A percentile compares a stretch with the other conserved stretches of the same genome.
Conservation (phyloP, 805 yeast species). For the Pichia cephalocereana region DNA sequence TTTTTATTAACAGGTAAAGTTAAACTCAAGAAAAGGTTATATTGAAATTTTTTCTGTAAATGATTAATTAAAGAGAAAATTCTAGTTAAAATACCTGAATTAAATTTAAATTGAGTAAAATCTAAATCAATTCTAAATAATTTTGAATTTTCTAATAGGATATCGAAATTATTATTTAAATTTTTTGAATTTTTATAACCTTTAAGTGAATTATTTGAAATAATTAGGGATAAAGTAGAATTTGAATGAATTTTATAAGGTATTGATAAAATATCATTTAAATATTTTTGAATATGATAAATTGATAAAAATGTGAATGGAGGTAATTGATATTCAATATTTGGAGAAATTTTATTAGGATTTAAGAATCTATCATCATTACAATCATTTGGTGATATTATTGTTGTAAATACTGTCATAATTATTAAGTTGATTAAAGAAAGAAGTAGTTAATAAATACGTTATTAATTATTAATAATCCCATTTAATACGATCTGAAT, state of each 20-base stretch:
- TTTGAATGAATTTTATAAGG: constrained; percentile 1
- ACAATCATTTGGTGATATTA: constrained; percentile 1
- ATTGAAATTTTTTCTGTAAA: constrained; percentile 4
- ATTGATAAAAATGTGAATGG: constrained; percentile 4
- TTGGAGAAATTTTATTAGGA: background rate
- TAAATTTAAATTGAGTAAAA: constrained; percentile 7
- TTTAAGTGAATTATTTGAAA: constrained; percentile 4
- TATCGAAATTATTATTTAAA: constrained; percentile 3
- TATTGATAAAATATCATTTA: constrained; percentile 1
- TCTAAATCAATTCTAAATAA: constrained; percentile 5
- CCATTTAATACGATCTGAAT: too few relatives aligned
- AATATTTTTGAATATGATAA: constrained; percentile 4
- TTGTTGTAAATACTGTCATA: constrained; percentile 5
- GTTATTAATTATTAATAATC: too few relatives aligned
- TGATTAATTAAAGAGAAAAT: constrained; percentile 1
- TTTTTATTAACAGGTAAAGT: constrained; percentile 4
- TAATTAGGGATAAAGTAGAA: constrained; percentile 1
- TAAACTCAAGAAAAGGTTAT: constrained; percentile 4
- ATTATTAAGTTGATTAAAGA: background rate
- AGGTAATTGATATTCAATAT: constrained; percentile 7
- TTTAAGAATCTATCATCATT: constrained; percentile 1
- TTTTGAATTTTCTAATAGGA: constrained; percentile 5
- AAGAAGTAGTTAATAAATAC: too few relatives aligned
- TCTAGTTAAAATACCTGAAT: background rate
- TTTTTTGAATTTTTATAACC: background rate